Evolutionary conservation across 1,284 basidiomycete species (phyloP).

Genomic region (Stygiomarasmius scandens): DNA sequence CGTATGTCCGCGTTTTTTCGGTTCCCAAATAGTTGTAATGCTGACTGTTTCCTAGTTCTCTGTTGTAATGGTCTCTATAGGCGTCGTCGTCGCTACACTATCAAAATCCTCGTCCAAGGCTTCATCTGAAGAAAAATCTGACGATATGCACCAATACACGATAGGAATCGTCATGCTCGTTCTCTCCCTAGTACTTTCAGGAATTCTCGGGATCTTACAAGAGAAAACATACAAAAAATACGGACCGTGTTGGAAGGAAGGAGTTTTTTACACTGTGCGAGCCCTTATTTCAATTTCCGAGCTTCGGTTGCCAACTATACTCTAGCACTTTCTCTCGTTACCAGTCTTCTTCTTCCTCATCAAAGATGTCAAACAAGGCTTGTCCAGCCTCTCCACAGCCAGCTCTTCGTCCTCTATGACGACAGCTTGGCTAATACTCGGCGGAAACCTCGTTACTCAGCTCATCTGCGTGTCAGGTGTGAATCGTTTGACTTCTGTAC

Average conservation of each 20-base stretch:
- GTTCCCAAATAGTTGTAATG: background rate
- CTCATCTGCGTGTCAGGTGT: constrained; percentile 88
- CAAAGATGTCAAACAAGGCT: constrained; percentile 57
- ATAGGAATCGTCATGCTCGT: constrained; percentile 76
- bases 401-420: constrained; percentile 20
- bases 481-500: constrained; percentile 77
- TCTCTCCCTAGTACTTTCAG: constrained; percentile 73
- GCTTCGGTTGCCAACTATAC: background rate
- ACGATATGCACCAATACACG: constrained; percentile 52
- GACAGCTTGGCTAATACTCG: constrained; percentile 56
- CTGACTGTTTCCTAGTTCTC: constrained; percentile 46
- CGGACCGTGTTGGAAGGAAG: constrained; percentile 83
- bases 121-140: constrained; percentile 28
- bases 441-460: constrained; percentile 76
- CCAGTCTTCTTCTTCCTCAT: constrained; percentile 74
- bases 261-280: constrained; percentile 80
- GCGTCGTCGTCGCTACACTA: constrained; percentile 78
- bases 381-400: constrained; percentile 43
- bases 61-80: constrained; percentile 72
- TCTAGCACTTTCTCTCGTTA: constrained; percentile 72
- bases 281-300: background rate
- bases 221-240: constrained; percentile 77
- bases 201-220: constrained; percentile 78
- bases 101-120: constrained; percentile 51
- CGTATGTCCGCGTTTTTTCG: constrained; percentile 34